Evolutionary conservation across 441 rosid species (phyloP).

Genomic region (Populus hybrid): DNA sequence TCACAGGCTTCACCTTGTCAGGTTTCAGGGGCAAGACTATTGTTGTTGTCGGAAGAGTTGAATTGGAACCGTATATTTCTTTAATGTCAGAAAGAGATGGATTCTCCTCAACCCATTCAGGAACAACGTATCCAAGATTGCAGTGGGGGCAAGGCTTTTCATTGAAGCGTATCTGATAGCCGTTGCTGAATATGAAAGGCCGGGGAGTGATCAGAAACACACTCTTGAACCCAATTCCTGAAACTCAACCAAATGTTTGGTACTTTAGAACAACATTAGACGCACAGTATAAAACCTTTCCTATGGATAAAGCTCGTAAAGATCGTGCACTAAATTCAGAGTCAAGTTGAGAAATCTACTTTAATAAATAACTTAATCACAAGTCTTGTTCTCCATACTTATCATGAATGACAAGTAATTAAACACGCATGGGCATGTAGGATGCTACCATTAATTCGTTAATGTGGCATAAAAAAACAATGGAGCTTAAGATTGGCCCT

Average conservation of each 20-base stretch:
- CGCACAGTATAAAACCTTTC: slow-evolving; percentile 38
- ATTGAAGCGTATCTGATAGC: slow-evolving; percentile 61
- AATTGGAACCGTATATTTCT: slow-evolving; percentile 40
- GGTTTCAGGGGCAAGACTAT: slow-evolving; percentile 61
- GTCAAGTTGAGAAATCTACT: too few species aligned
- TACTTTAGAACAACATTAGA: background rate
- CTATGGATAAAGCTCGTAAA: background rate
- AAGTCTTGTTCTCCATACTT: too few species aligned
- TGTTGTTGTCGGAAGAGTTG: slow-evolving; percentile 55
- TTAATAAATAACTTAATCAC: too few species aligned
- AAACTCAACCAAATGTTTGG: background rate
- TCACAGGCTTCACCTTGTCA: slow-evolving; percentile 62
- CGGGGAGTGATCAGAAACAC: slow-evolving; percentile 59
- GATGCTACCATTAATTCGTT: too few species aligned
- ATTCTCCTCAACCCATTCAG: slow-evolving; percentile 70
- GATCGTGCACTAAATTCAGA: background rate
- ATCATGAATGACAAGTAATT: too few species aligned
- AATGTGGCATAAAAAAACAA: too few species aligned
- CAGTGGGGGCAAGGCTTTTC: slow-evolving; percentile 63
- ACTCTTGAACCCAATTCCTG: slow-evolving; percentile 87
- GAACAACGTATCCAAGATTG: slow-evolving; percentile 65
- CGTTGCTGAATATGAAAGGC: slow-evolving; percentile 69
- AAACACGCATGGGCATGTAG: too few species aligned
- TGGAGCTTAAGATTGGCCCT: too few species aligned
- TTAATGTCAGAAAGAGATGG: slow-evolving; percentile 43